Evolutionary conservation across 1,139 yeast genomes (phyloP).

Genomic region (Yamadazyma diddensiae): DNA sequence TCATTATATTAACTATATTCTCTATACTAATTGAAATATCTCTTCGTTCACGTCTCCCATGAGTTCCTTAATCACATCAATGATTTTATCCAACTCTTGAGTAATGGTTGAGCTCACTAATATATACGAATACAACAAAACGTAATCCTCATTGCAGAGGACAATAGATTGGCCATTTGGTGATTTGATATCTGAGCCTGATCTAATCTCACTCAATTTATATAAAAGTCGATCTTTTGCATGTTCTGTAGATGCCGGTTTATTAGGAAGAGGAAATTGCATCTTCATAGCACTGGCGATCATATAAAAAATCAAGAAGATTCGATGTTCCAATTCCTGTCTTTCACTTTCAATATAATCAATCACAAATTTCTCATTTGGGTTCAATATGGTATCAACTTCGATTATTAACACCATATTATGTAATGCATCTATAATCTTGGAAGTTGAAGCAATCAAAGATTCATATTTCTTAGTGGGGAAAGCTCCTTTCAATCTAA

Average conservation of each 20-base stretch:
- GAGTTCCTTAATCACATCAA: constrained; percentile 51
- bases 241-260: constrained; percentile 75
- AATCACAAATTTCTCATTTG: constrained; percentile 56
- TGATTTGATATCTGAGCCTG: too few relatives aligned
- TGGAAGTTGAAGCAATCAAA: constrained; percentile 56
- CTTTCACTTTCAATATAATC: constrained; percentile 57
- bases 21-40: constrained; percentile 39
- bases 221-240: constrained; percentile 68
- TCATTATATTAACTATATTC: too few relatives aligned
- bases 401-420: constrained; percentile 67
- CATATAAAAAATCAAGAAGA: constrained; percentile 73
- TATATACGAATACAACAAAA: constrained; percentile 69
- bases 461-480: constrained; percentile 52
- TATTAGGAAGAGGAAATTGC: constrained; percentile 74
- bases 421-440: constrained; percentile 71
- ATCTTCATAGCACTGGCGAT: constrained; percentile 72
- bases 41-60: constrained; percentile 66
- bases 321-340: constrained; percentile 65
- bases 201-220: constrained; percentile 55
- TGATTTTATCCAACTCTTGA: constrained; percentile 59
- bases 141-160: constrained; percentile 65
- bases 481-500: constrained; percentile 72
- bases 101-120: constrained; percentile 68
- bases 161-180: constrained; percentile 14
- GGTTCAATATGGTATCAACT: constrained; percentile 54